phyloP scores from a whole-genome alignment of 2,329 filamentous ascomycete species.

The Aspergillus ochraceoroseus region DNA sequence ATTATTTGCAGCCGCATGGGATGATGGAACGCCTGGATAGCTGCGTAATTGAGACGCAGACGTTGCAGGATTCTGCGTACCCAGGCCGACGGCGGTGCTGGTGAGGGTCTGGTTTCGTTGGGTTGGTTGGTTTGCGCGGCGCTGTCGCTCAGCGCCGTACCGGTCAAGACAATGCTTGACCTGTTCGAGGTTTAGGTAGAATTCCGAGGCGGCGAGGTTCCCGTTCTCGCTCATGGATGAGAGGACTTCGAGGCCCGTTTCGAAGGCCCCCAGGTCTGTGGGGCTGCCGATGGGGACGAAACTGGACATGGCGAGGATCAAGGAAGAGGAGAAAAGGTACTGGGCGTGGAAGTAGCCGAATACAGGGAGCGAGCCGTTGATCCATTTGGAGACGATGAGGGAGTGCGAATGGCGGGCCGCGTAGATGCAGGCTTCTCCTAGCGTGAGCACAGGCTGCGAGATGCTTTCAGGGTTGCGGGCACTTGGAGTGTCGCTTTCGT shows the following conservation, averaged over 20 bases:
- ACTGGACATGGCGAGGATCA: slow-evolving; percentile 38
- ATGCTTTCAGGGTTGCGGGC: slow-evolving; percentile 24
- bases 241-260: slow-evolving; percentile 32
- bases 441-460: slow-evolving; percentile 34
- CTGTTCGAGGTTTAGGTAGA: slow-evolving; percentile 33
- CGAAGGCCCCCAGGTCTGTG: slow-evolving; percentile 30
- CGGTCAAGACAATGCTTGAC: slow-evolving; percentile 30
- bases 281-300: slow-evolving; percentile 33
- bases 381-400: slow-evolving; percentile 38
- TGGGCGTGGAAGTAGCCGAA: slow-evolving; percentile 42
- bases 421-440: slow-evolving; percentile 39
- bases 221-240: slow-evolving; percentile 36
- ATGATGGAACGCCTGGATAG: no score
- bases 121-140: neutral
- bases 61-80: neutral
- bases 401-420: slow-evolving; percentile 37
- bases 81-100: neutral
- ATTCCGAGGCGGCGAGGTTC: slow-evolving; percentile 35
- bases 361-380: slow-evolving; percentile 37
- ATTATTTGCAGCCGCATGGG: no score
- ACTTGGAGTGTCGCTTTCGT: slow-evolving; percentile 18
- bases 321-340: slow-evolving; percentile 39
- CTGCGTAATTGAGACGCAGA: no score
- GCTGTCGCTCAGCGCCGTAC: slow-evolving; percentile 18
- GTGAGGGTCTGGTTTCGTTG: neutral